Base-by-base conservation (phyloP, 2,329 filamentous ascomycete species). In the Corynespora cassiicola region DNA sequence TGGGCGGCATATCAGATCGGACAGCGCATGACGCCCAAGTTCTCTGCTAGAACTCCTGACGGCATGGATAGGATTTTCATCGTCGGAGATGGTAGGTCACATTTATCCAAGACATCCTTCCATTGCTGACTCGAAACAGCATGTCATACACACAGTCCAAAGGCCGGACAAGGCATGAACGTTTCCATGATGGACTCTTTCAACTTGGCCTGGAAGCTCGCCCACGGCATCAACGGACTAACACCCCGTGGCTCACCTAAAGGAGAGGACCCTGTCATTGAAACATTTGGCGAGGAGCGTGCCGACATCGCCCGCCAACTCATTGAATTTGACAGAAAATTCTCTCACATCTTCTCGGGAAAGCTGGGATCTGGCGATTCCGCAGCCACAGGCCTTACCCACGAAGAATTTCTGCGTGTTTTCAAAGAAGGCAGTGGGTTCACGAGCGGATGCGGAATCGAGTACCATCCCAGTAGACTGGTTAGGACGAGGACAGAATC, bases 1-100 rank as follows among this genome's bases (percentile, higher is more conserved):
- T 87, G 86, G 65, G 85, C 85, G 31, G 80, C 81, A 31, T 87
- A 86, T 59, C 76, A 83, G 51, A 81, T 86, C 43, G 80, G 82
- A 12, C 83, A 86, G 70, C 79, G 85, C 21, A 77, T 88, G 25
- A 85, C 85, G 6, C 81, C 81, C 55, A 77, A 79, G 38, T 89
- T 88, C 69, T 77, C 78, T 46, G 2, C 59, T 69, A 10, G 72
- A 78, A 19, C 74, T 38, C 79, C 75, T 12, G 86, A 86, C 53
- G 86, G 84, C 0, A 79, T 87, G 42, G 77, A 86, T 49, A 77
- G 81, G 6, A 72, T 88, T 12, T 88, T 88, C 59, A 71, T 87
- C 5, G 81, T 82, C 0, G 85, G 84, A 2, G 84, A 86, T 59
- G 83, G 68, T 71, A 80, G 85, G 56, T 73, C 77, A 31, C 72